Evolutionary conservation across 129 eudicot genomes (phyloP).

Genomic region (carrot (Daucus carota)): DNA sequence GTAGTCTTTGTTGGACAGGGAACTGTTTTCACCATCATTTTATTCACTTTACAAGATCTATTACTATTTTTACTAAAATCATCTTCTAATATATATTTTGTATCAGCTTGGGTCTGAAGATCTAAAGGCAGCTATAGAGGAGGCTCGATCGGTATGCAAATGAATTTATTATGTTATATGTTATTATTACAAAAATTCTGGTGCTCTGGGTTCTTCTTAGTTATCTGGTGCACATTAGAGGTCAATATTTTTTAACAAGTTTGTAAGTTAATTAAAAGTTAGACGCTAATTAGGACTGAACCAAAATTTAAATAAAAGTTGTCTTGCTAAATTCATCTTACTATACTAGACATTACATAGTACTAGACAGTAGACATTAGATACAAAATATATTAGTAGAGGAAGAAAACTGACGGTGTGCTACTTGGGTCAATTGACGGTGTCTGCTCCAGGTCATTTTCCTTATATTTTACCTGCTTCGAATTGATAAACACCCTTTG

Average conservation of each 20-base stretch:
- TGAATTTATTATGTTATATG: too few relatives aligned
- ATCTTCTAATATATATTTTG: conserved; percentile 18
- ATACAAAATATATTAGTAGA: not conserved
- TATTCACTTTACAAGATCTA: not conserved
- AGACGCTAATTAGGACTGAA: not conserved
- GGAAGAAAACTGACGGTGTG: too few relatives aligned
- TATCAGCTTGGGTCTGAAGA: conserved; percentile 67
- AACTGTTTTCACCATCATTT: not conserved
- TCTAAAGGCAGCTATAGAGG: conserved; percentile 86
- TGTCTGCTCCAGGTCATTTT: too few relatives aligned
- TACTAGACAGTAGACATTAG: not conserved
- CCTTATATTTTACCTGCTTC: too few relatives aligned
- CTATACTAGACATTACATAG: not conserved
- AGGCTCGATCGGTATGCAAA: conserved; percentile 68
- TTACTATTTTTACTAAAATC: conserved; percentile 1
- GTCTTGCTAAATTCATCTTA: not conserved
- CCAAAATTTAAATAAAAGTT: not conserved
- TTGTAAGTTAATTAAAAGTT: not conserved
- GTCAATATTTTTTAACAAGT: not conserved
- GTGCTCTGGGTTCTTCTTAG: not conserved
- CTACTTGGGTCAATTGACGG: not conserved
- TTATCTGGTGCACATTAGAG: not conserved
- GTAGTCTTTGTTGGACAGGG: conserved; percentile 27
- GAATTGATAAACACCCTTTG: too few relatives aligned
- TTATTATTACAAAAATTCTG: too few relatives aligned